phyloP scores from a whole-genome alignment of 2,329 filamentous ascomycete genomes.

The Daldinia sp. region DNA sequence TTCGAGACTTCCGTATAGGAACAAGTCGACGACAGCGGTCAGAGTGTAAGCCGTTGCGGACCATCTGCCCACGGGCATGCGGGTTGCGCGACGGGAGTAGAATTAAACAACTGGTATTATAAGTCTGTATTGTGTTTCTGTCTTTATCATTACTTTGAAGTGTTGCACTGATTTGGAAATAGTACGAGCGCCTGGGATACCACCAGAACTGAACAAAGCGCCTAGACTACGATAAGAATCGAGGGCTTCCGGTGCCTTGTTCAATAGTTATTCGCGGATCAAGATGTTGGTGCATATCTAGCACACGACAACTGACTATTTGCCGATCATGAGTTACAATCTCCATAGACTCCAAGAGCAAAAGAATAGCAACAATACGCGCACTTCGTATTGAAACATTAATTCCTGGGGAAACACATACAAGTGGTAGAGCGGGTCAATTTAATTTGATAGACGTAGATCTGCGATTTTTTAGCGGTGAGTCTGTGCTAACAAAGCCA shows the following conservation, averaged over 20 bases:
- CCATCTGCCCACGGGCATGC: conserved; percentile 6
- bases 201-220: no score
- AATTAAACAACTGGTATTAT: conserved; percentile 17
- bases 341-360: background rate
- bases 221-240: background rate
- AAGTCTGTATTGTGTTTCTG: conserved; percentile 14
- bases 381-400: background rate
- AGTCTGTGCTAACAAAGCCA: background rate
- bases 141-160: conserved; percentile 8
- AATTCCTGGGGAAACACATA: background rate
- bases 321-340: background rate
- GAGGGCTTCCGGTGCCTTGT: background rate
- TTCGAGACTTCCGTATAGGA: no score
- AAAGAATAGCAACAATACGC: background rate
- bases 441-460: background rate
- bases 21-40: no score
- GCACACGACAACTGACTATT: background rate
- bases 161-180: conserved; percentile 18
- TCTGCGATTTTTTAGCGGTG: background rate
- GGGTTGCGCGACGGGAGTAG: conserved; percentile 5
- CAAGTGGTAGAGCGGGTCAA: background rate
- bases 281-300: background rate
- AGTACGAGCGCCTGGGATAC: no score
- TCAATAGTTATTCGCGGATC: background rate
- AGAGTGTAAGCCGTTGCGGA: background rate